These are phyloP conservation scores for Moesziomyces globuligerus DNA, from an alignment of 1,284 basidiomycete species.

Conservation along the genomic window DNA sequence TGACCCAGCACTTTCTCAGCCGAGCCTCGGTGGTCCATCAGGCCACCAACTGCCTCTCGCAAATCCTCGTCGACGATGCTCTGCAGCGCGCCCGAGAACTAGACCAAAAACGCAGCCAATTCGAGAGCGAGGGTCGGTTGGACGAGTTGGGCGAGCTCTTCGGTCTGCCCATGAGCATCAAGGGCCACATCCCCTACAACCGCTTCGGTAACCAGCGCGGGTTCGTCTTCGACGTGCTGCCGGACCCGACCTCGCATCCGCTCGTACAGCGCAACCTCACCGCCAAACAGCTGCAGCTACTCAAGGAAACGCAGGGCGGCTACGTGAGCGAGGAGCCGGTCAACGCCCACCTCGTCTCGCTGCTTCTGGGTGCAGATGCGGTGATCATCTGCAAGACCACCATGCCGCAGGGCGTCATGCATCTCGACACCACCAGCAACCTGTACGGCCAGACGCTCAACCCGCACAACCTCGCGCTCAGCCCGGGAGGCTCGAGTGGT, in stretches of 20 bases:
- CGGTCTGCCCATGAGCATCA: constrained; percentile 52
- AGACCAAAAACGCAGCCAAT: constrained; percentile 18
- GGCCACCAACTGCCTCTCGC: constrained; percentile 48
- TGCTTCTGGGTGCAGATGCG: constrained; percentile 35
- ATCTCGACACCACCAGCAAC: constrained; percentile 49
- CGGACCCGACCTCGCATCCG: constrained; percentile 18
- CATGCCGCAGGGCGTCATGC: constrained; percentile 58
- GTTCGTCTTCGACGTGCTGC: constrained; percentile 51
- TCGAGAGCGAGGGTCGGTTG: constrained; percentile 11
- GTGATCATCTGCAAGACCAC: constrained; percentile 53
- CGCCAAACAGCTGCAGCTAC: constrained; percentile 9
- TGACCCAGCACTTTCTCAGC: constrained; percentile 24
- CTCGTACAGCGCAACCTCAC: constrained; percentile 23
- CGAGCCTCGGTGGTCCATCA: constrained; percentile 45
- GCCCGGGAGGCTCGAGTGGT: constrained; percentile 49
- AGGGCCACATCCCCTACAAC: constrained; percentile 41
- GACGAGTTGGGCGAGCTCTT: constrained; percentile 34
- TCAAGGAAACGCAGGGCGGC: constrained; percentile 26
- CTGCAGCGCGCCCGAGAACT: constrained; percentile 22
- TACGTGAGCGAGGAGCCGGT: constrained; percentile 18
- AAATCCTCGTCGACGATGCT: constrained; percentile 28
- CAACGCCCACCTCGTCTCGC: constrained; percentile 23
- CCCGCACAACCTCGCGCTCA: constrained; percentile 46
- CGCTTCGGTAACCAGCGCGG: constrained; percentile 48
- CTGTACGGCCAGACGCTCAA: constrained; percentile 55